Evolutionary conservation across 768 basidiomycete species (phyloP).

Genomic region (Termitomyces sp.): DNA sequence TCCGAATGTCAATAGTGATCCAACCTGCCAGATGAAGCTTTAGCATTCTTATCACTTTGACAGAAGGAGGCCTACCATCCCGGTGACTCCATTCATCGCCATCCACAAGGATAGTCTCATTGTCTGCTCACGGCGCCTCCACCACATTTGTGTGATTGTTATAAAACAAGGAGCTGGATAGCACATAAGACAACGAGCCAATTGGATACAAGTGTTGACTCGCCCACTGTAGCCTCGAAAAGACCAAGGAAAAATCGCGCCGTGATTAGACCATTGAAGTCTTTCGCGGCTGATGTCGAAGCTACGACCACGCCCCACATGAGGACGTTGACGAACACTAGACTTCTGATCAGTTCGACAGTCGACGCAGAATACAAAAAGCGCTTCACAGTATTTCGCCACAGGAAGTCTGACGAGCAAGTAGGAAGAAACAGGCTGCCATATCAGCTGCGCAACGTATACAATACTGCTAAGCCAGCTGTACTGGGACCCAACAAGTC

Average conservation of each 20-base stretch:
- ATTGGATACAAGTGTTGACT: constrained; percentile 29
- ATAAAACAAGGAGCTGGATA: constrained; percentile 44
- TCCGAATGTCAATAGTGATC: constrained; percentile 42
- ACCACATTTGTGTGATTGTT: constrained; percentile 51
- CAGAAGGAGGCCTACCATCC: constrained; percentile 25
- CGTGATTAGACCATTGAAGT: constrained; percentile 40
- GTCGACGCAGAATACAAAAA: neutral
- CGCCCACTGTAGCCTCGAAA: constrained; percentile 46
- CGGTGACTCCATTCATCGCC: constrained; percentile 41
- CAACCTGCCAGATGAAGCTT: constrained; percentile 24
- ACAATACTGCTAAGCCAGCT: constrained; percentile 44
- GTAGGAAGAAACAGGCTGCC: constrained; percentile 43
- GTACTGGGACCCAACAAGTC: constrained; percentile 40
- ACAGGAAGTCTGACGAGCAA: constrained; percentile 39
- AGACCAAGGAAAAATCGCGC: constrained; percentile 44
- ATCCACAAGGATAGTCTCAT: constrained; percentile 42
- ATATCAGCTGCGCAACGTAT: constrained; percentile 43
- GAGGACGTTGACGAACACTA: constrained; percentile 37
- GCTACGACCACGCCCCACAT: constrained; percentile 42
- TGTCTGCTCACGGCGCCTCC: constrained; percentile 47
- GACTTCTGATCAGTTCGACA: neutral
- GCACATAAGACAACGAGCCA: constrained; percentile 26
- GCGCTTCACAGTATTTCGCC: constrained; percentile 34
- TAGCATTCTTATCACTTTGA: no score
- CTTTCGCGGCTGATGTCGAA: constrained; percentile 35